Percentiles rank a stretch among this genome's conserved stretches.
These are phyloP conservation scores for Trichoderma parareesei DNA, from an alignment of 495 filamentous ascomycete species.

Conservation along the genomic window DNA sequence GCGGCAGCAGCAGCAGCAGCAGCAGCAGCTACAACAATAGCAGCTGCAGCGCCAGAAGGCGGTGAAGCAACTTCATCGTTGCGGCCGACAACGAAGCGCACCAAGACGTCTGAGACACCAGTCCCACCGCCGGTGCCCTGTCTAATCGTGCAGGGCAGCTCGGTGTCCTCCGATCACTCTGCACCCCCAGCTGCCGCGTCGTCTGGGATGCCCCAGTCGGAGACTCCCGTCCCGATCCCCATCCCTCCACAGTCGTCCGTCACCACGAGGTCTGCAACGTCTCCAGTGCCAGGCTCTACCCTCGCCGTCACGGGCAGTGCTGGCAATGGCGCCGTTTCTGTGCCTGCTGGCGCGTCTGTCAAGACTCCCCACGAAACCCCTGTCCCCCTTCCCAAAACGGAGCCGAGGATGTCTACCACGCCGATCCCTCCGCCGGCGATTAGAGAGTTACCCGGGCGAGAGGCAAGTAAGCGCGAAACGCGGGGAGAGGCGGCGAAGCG, in stretches of 20 bases:
- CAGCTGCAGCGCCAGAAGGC: conserved; percentile 16
- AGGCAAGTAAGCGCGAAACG: conserved; percentile 12
- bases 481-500: conserved; percentile 13
- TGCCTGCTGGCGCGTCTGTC: conserved; percentile 18
- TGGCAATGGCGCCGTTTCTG: background rate
- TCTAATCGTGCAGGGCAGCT: background rate
- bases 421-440: conserved; percentile 28
- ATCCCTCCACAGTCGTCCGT: conserved; percentile 23
- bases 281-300: conserved; percentile 19
- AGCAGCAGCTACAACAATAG: background rate
- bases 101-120: conserved; percentile 45
- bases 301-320: conserved; percentile 12
- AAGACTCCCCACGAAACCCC: conserved; percentile 25
- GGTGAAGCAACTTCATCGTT: conserved; percentile 21
- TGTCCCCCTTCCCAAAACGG: conserved; percentile 17
- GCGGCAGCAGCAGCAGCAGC: background rate
- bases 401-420: conserved; percentile 21
- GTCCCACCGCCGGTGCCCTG: conserved; percentile 39
- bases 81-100: conserved; percentile 42
- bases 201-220: conserved; percentile 35
- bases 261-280: conserved; percentile 21
- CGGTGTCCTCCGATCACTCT: conserved; percentile 7
- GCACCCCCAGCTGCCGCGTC: conserved; percentile 40
- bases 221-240: conserved; percentile 36
- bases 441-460: conserved; percentile 8